phyloP scores from a whole-genome alignment of 2,329 filamentous ascomycete genomes.

The Thelonectria rubi region DNA sequence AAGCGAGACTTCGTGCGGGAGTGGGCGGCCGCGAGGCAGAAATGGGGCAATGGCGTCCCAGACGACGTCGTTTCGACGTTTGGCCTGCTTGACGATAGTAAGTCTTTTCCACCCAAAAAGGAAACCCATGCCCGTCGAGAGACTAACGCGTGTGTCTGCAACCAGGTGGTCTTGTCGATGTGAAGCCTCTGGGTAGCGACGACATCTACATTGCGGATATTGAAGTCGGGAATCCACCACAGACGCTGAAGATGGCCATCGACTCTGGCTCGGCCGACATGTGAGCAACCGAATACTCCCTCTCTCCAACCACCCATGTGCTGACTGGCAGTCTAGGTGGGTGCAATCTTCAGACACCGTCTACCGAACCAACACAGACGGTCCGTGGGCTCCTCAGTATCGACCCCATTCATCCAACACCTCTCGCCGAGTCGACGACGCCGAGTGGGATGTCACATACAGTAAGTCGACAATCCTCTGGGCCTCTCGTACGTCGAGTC shows the following conservation, averaged over 20 bases:
- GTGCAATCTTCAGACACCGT: conserved; percentile 60
- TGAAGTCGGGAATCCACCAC: conserved; percentile 58
- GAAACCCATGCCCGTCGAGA: background rate
- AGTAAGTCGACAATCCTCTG: conserved; percentile 50
- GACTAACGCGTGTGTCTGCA: conserved; percentile 27
- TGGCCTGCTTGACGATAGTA: conserved; percentile 45
- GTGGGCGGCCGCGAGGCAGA: conserved; percentile 46
- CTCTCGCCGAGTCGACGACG: conserved; percentile 51
- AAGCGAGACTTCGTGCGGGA: conserved; percentile 47
- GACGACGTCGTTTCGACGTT: conserved; percentile 35
- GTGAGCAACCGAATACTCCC: conserved; percentile 61
- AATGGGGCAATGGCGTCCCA: conserved; percentile 46
- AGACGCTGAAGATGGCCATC: conserved; percentile 58
- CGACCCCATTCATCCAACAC: conserved; percentile 57
- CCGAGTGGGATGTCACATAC: conserved; percentile 60
- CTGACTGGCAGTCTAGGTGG: conserved; percentile 53
- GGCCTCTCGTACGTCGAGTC: background rate
- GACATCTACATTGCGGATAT: conserved; percentile 56
- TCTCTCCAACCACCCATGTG: background rate
- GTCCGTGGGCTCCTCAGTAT: conserved; percentile 53
- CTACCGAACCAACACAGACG: conserved; percentile 46
- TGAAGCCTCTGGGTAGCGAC: conserved; percentile 52
- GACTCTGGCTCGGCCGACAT: conserved; percentile 65
- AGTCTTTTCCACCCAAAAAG: background rate
- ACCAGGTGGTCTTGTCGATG: conserved; percentile 47